These are phyloP conservation scores for Thinopyrum elongatum DNA, from an alignment of 176 grass and related monocot genomes.

Conservation along the genomic window DNA sequence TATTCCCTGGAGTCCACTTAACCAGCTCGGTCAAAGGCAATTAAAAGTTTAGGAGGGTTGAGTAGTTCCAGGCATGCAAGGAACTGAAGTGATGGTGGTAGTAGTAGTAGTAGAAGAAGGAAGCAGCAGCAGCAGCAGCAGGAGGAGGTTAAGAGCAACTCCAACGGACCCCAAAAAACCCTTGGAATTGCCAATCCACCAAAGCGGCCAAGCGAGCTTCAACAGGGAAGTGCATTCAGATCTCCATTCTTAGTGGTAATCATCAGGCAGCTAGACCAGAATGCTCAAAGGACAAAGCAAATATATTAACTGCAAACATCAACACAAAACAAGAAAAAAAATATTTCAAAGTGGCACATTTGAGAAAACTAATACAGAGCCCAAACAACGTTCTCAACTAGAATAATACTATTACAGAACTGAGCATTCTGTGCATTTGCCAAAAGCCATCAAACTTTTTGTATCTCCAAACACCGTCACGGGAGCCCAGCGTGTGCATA, in stretches of 20 bases:
- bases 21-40: neutral
- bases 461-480: too few species aligned
- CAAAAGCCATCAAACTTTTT: neutral
- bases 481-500: neutral
- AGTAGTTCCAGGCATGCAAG: too few species aligned
- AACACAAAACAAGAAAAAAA: neutral
- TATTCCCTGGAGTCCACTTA: neutral
- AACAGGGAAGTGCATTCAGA: neutral
- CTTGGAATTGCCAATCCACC: neutral
- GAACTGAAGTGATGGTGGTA: too few species aligned
- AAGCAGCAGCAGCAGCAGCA: neutral
- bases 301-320: neutral
- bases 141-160: neutral
- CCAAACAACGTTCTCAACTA: neutral
- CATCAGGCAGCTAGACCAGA: neutral
- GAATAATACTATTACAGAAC: too few species aligned
- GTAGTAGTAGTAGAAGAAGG: neutral
- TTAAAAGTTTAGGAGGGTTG: too few species aligned
- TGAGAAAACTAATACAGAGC: neutral
- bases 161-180: neutral
- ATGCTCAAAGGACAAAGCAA: neutral
- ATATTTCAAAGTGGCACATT: neutral
- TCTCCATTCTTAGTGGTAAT: neutral
- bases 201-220: neutral
- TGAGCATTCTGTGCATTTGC: neutral